A percentile compares a stretch with the other conserved stretches of the same genome.
phyloP scores from a whole-genome alignment of 2,329 filamentous ascomycete species.

The Penicillium frequentans region DNA sequence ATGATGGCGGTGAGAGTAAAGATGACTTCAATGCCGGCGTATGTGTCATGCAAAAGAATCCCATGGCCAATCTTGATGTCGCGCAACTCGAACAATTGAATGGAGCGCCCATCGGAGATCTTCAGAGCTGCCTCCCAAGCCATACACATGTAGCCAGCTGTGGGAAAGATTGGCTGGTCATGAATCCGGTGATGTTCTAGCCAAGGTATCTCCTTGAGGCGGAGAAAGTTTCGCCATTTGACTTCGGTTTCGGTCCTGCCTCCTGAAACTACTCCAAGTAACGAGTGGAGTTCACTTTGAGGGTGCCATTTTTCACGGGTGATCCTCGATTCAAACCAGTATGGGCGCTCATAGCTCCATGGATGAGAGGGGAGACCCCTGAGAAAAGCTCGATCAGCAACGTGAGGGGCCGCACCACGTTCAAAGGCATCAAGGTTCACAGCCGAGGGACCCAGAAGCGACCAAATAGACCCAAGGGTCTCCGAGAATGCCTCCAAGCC shows the following conservation, averaged over 20 bases:
- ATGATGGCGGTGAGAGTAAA: background rate
- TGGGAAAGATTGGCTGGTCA: constrained; percentile 21
- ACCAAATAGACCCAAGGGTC: background rate
- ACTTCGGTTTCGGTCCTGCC: constrained; percentile 8
- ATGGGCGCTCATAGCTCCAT: background rate
- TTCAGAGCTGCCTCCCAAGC: constrained; percentile 23
- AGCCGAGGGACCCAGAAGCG: background rate
- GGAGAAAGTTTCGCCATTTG: constrained; percentile 25
- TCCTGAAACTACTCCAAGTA: constrained; percentile 10
- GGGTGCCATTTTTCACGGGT: background rate
- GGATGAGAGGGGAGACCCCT: constrained; percentile 33
- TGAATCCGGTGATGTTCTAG: constrained; percentile 20
- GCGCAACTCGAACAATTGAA: background rate
- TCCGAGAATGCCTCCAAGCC: background rate
- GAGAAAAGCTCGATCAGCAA: background rate
- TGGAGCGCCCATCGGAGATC: background rate
- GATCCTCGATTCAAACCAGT: background rate
- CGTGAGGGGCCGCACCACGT: background rate
- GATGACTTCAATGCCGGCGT: background rate
- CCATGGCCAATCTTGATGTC: background rate
- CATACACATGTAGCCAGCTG: constrained; percentile 24
- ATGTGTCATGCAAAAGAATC: background rate
- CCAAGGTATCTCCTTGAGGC: constrained; percentile 23
- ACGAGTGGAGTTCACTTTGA: background rate
- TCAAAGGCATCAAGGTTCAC: background rate